Base-by-base conservation (phyloP, 2,329 filamentous ascomycete genomes). In the Aureobasidium vineae region DNA sequence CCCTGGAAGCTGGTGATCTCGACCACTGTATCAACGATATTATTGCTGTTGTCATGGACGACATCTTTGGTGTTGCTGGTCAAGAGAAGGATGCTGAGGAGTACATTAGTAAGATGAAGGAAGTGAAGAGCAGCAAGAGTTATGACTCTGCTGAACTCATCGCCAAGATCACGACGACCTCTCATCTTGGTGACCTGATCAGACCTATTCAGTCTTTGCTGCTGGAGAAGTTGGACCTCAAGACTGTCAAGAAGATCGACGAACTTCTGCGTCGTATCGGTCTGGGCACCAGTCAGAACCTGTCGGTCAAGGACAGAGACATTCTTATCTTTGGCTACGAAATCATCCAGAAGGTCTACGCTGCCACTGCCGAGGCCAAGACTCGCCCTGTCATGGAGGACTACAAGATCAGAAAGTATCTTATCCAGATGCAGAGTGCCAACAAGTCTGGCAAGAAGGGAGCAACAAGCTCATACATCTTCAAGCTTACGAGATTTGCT, bases 71-170 rank as follows among this genome's bases (percentile, higher is more conserved):
- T 36, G 86, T 88, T 6, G 90, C 90, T 40, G 95, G 95, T 1
- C 90, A 97, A 78, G 94, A 99, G 75, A 99, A 99, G 78, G 95
- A 99, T 72, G 94, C 94, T 0, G 92, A 97, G 72, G 95, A 93
- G 63, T 99, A 99, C 76, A 89, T 90, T 66, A 97, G 88, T 75
- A 90, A 94, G 77, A 97, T 96, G 89, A 97, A 96, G 77, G 95
- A 99, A 79, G 89, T 99, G 66, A 98, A 97, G 81, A 95, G 91
- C 77, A 97, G 91, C 82, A 99, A 98, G 82, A 97, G 93, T 75
- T 96, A 93, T 73, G 96, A 99, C 75, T 96, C 95, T 0, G 96
- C 98, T 88, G 94, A 98, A 76, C 82, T 98, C 19, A 84, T 98
- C 70, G 90, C 95, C 31, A 91, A 89, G 73, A 92, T 88, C 56